Conservation (phyloP, 805 yeast species). For the Candida glaebosa region DNA sequence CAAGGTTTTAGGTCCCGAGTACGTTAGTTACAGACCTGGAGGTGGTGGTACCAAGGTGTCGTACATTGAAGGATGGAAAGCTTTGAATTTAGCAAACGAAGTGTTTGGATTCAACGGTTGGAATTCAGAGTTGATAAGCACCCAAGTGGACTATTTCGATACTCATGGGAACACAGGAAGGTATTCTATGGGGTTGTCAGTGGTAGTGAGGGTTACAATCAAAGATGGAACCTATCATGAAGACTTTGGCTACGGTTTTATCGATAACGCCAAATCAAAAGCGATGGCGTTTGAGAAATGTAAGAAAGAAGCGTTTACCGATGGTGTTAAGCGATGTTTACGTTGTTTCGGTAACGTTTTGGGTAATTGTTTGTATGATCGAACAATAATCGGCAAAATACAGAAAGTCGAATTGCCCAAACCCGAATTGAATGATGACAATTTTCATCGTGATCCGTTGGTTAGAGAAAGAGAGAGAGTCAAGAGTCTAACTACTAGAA, state of each 20-base stretch:
- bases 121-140: slow-evolving; percentile 65
- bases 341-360: slow-evolving; percentile 76
- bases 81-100: slow-evolving; percentile 73
- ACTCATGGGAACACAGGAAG: slow-evolving; percentile 51
- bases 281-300: slow-evolving; percentile 78
- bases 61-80: slow-evolving; percentile 83
- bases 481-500: slow-evolving; percentile 9
- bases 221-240: slow-evolving; percentile 82
- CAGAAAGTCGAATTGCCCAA: slow-evolving; percentile 37
- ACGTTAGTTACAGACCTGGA: slow-evolving; percentile 70
- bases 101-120: slow-evolving; percentile 84
- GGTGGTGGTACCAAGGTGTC: slow-evolving; percentile 68
- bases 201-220: slow-evolving; percentile 66
- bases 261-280: slow-evolving; percentile 65
- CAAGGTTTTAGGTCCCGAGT: slow-evolving; percentile 67
- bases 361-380: slow-evolving; percentile 83
- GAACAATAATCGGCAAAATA: slow-evolving; percentile 54
- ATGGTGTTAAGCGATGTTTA: slow-evolving; percentile 75
- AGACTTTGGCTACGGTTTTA: slow-evolving; percentile 71
- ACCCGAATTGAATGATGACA: slow-evolving; percentile 25
- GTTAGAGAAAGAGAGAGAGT: slow-evolving; percentile 26
- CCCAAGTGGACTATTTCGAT: slow-evolving; percentile 70
- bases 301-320: slow-evolving; percentile 81
- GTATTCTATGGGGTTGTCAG: slow-evolving; percentile 64
- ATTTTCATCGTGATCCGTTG: slow-evolving; percentile 37